phyloP scores from a whole-genome alignment of 352 stramenopile genomes.

The Elongisporangium anandrum region DNA sequence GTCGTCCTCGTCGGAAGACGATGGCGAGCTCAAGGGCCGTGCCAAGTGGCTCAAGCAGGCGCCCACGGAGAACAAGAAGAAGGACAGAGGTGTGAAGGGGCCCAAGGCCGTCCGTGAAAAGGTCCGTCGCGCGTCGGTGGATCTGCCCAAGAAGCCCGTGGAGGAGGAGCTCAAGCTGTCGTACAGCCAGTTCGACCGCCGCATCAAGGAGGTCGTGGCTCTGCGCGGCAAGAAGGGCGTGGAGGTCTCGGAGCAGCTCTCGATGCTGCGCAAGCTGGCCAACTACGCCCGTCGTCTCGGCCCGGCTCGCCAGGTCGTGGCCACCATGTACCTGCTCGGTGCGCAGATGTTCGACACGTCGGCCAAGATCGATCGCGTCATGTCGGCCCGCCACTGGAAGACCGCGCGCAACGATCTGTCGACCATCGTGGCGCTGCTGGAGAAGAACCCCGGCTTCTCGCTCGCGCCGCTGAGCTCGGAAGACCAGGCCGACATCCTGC shows the following conservation, averaged over 20 bases:
- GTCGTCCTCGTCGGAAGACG: conserved; percentile 64
- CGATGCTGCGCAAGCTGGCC: conserved; percentile 66
- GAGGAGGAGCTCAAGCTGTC: conserved; percentile 85
- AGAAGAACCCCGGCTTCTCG: conserved; percentile 81
- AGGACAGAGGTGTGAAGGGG: conserved; percentile 32
- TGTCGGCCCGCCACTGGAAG: conserved; percentile 78
- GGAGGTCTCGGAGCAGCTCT: conserved; percentile 69
- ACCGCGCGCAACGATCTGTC: conserved; percentile 55
- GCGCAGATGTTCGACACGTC: conserved; percentile 81
- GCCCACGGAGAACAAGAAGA: conserved; percentile 60
- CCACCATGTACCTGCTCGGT: conserved; percentile 79
- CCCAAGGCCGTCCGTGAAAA: conserved; percentile 46
- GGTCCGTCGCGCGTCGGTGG: conserved; percentile 41
- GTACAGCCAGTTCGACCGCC: conserved; percentile 71
- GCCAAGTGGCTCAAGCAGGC: conserved; percentile 95
- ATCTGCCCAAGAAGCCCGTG: conserved; percentile 44
- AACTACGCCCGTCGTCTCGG: conserved; percentile 77
- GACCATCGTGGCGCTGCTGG: conserved; percentile 66
- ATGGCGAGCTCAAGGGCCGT: conserved; percentile 93
- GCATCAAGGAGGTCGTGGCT: conserved; percentile 82
- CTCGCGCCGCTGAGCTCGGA: conserved; percentile 70
- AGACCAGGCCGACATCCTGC: conserved; percentile 83
- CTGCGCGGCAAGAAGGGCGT: conserved; percentile 82
- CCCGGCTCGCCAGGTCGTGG: conserved; percentile 69
- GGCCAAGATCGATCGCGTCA: conserved; percentile 83